Conservation (phyloP, 73 alveolate species). For the Tetrahymena borealis region DNA sequence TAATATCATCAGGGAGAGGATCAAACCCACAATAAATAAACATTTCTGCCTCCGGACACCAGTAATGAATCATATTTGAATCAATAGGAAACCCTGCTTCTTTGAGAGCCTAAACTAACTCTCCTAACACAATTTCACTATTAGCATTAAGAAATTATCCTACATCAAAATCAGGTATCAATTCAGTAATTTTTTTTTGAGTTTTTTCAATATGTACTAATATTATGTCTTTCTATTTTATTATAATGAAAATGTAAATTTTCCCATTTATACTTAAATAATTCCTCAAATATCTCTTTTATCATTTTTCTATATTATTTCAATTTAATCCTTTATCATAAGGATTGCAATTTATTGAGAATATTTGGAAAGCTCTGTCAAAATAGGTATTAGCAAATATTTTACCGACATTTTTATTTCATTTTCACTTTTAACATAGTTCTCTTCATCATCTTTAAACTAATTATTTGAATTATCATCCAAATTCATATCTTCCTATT, state of each 20-base stretch:
- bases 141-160: neutral
- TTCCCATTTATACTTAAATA: no score
- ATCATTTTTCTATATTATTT: no score
- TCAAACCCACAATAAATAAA: conserved; percentile 35
- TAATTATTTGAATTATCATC: neutral
- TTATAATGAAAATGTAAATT: neutral
- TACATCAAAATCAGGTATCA: neutral
- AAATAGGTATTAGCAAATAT: no score
- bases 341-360: no score
- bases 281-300: no score
- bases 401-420: neutral
- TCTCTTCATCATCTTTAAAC: neutral
- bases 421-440: neutral
- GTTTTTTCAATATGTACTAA: neutral
- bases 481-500: neutral
- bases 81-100: conserved; percentile 21
- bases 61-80: conserved; percentile 8
- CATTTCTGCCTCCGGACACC: conserved; percentile 34
- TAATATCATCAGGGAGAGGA: conserved; percentile 17
- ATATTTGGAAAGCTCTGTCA: no score
- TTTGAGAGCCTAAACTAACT: neutral
- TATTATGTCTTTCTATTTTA: neutral
- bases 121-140: neutral
- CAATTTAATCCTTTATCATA: no score
- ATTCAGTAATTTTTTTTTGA: neutral